Percentiles rank a stretch among this genome's conserved stretches.
phyloP scores from a whole-genome alignment of 192 early-diverging fungal genomes.

The Coemansia umbellata region DNA sequence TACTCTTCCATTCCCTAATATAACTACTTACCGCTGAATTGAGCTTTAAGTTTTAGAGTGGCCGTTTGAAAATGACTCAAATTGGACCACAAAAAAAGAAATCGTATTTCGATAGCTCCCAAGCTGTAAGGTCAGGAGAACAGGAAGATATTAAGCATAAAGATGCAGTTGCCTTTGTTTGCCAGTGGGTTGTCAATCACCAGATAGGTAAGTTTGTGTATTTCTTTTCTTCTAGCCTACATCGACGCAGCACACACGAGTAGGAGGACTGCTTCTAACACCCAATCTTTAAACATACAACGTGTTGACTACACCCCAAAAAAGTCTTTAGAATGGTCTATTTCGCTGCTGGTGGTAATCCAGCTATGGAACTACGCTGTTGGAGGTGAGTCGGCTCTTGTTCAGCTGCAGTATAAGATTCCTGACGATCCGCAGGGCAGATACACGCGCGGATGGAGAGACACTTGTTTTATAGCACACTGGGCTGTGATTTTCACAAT shows the following conservation, averaged over 20 bases:
- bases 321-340: conserved; percentile 34
- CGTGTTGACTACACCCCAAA: too few species aligned
- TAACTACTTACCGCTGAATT: too few species aligned
- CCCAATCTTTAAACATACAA: too few species aligned
- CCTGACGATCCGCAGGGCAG: conserved; percentile 32
- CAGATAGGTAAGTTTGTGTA: conserved; percentile 39
- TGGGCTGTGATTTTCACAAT: conserved; percentile 69
- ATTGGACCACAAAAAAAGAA: too few species aligned
- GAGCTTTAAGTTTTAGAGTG: too few species aligned
- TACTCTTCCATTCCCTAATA: too few species aligned
- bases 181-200: conserved; percentile 37
- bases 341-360: conserved; percentile 26
- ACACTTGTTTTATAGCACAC: conserved; percentile 53
- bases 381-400: conserved; percentile 21
- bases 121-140: background rate
- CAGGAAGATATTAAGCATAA: background rate
- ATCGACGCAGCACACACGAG: too few species aligned
- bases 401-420: conserved; percentile 36
- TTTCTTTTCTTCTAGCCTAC: too few species aligned
- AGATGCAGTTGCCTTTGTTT: background rate
- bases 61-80: too few species aligned
- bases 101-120: conserved; percentile 2
- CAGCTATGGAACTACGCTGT: conserved; percentile 20
- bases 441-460: conserved; percentile 31
- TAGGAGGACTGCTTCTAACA: too few species aligned